Conservation (phyloP, 495 filamentous ascomycete species). For the Parachaetomium inaequale region DNA sequence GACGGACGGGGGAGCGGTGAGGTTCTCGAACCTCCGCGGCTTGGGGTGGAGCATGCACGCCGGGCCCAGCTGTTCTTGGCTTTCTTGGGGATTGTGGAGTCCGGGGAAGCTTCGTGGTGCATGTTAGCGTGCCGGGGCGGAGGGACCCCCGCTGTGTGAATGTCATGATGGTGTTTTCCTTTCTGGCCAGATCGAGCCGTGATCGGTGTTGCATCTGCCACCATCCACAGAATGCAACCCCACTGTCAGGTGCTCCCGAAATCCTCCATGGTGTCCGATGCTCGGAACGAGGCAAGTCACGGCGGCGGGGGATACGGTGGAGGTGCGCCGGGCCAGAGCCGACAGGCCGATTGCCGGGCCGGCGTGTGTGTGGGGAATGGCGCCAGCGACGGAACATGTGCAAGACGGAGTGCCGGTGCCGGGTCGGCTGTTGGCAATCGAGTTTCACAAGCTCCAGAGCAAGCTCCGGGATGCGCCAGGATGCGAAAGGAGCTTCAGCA, state of each 20-base stretch:
- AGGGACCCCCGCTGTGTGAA: neutral
- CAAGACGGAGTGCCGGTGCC: neutral
- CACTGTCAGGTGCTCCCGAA: slow-evolving; percentile 12
- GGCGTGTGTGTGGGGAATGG: slow-evolving; percentile 7
- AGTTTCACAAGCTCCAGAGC: slow-evolving; percentile 4
- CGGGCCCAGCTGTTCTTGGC: slow-evolving; percentile 1
- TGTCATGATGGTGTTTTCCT: neutral
- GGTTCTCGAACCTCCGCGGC: slow-evolving; percentile 9
- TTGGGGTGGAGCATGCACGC: slow-evolving; percentile 1
- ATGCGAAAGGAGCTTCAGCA: neutral
- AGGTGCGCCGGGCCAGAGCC: slow-evolving; percentile 1
- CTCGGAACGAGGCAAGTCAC: slow-evolving; percentile 13
- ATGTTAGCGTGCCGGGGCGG: neutral
- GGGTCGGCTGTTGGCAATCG: neutral
- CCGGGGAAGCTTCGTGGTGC: slow-evolving; percentile 15
- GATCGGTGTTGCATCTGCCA: neutral
- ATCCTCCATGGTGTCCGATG: slow-evolving; percentile 12
- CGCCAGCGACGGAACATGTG: slow-evolving; percentile 14
- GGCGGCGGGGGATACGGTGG: neutral
- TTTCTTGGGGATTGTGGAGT: slow-evolving; percentile 4
- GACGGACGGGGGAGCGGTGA: slow-evolving; percentile 8
- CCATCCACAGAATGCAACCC: neutral
- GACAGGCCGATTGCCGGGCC: slow-evolving; percentile 15
- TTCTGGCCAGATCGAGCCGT: neutral
- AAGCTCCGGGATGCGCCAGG: neutral